Evolutionary conservation across 1,284 basidiomycete species (phyloP).

Genomic region (Fomitopsis betulina): DNA sequence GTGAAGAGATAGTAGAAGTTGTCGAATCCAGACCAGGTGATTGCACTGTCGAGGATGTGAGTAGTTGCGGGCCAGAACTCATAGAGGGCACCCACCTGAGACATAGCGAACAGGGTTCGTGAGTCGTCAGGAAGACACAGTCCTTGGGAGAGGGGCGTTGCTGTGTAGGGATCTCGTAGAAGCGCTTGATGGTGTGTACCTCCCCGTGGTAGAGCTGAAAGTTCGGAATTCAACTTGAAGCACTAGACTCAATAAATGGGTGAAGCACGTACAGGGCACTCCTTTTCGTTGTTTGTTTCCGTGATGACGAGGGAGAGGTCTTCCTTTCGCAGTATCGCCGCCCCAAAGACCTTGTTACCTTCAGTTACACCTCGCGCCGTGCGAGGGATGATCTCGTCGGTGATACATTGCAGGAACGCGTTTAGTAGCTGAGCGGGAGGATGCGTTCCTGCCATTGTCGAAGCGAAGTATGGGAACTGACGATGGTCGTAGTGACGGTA

Average conservation of each 20-base stretch:
- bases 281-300: background rate
- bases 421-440: background rate
- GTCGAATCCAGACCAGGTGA: conserved; percentile 1
- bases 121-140: background rate
- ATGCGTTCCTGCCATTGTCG: background rate
- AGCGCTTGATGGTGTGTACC: background rate
- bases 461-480: no score
- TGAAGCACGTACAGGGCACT: background rate
- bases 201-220: background rate
- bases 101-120: background rate
- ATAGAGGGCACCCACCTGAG: background rate
- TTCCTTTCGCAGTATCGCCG: background rate
- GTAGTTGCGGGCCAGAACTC: background rate
- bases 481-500: no score
- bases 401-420: background rate
- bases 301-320: background rate
- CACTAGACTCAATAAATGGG: no score
- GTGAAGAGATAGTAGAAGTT: conserved; percentile 2
- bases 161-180: background rate
- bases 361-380: background rate
- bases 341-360: background rate
- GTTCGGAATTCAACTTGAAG: no score
- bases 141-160: background rate
- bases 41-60: background rate
- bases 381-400: background rate